Evolutionary conservation across 2,329 filamentous ascomycete species (phyloP), one percentile per base, ranked within the genome.

Genomic region (Rutstroemia sydowiana): DNA sequence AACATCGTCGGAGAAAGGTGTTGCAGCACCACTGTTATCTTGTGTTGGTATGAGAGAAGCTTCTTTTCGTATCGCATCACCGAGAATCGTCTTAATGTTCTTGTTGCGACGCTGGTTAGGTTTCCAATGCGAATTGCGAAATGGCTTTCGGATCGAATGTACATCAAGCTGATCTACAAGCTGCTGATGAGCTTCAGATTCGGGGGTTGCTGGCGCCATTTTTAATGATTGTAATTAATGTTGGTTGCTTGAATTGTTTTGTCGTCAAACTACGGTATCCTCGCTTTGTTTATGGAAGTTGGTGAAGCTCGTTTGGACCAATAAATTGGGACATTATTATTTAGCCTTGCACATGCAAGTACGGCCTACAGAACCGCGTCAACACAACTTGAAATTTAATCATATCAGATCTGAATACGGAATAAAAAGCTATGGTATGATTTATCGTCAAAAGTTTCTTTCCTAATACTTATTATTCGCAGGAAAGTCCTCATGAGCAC

Each of bases 401-500:
- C 13, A 32, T 32, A 32, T 7, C n/a, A 32, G 30, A 7, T 7
- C 30, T 7, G 30, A 32, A 7, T 13, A 32, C 6, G 30, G 7
- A 32, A 7, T 32, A 32, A 32, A 13, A 32, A 32, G 13, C 46
- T 20, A 59, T 60, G 58, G 57, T 59, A 59, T 34, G 41, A 1
- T 16, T 28, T 5, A 10, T 10, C 28, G n/a, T n/a, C n/a, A n/a
- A n/a, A n/a, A n/a, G n/a, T n/a, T n/a, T n/a, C n/a, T n/a, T n/a
- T n/a, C n/a, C n/a, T n/a, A n/a, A n/a, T n/a, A n/a, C n/a, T n/a
- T n/a, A n/a, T n/a, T n/a, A n/a, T n/a, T 23, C 36, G 44, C 49
- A 85, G 92, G 93, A 98, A 70, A 95, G 88, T 64, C 93, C 93
- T 36, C 93, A 98, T 67, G 93, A 97, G 69, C 91, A 97, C 63